A percentile compares a stretch with the other conserved stretches of the same genome.
phyloP scores from a whole-genome alignment of 2,329 filamentous ascomycete species.

The Fusarium decemcellulare region DNA sequence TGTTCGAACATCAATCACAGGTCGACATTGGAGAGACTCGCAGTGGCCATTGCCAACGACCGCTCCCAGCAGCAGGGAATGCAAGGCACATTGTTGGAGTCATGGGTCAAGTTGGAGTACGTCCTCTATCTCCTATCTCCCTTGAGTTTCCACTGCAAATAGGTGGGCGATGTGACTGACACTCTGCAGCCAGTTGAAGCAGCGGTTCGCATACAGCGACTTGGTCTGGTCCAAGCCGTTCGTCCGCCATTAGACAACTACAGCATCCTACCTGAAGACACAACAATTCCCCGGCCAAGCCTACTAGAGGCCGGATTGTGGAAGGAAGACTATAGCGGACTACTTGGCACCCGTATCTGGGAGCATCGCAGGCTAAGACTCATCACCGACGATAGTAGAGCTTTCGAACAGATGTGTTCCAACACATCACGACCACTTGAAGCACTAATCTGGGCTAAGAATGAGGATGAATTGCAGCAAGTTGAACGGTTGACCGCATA shows the following conservation, averaged over 20 bases:
- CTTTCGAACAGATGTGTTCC: not conserved
- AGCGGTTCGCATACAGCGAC: not conserved
- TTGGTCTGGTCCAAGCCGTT: not conserved
- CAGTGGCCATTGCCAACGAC: not conserved
- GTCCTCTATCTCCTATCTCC: not conserved
- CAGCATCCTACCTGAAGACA: not conserved
- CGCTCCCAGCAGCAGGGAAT: not conserved
- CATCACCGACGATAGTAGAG: not conserved
- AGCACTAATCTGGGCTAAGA: not conserved
- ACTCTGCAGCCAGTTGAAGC: not conserved
- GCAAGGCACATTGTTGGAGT: not conserved
- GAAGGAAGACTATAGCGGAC: not conserved
- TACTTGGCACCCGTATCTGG: not conserved
- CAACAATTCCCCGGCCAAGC: not conserved
- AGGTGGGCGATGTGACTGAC: not conserved
- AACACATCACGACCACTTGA: not conserved
- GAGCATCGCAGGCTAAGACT: not conserved
- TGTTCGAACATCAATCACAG: not conserved
- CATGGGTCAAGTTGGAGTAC: not conserved
- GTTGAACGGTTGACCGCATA: not conserved
- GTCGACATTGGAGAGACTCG: not conserved
- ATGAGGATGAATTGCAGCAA: not conserved
- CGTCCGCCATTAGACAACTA: not conserved
- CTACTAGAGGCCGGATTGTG: not conserved
- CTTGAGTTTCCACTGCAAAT: too few relatives aligned